Conservation (phyloP, 2,329 filamentous ascomycete species). For the Rhynchosporium graminicola region DNA sequence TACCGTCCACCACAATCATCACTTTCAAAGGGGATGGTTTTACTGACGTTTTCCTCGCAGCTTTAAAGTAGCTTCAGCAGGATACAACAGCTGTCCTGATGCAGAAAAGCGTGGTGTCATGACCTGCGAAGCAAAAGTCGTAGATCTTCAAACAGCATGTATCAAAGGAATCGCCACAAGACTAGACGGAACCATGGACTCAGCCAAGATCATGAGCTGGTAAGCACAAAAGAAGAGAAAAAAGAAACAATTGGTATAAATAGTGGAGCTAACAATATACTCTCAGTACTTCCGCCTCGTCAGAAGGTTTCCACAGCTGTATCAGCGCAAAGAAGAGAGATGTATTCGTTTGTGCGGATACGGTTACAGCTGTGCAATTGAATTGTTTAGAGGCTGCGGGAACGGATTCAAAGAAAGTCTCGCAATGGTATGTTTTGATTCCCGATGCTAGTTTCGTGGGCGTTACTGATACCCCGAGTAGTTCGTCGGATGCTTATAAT, state of each 20-base stretch:
- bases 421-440: conserved; percentile 7
- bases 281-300: background rate
- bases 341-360: background rate
- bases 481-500: background rate
- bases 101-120: background rate
- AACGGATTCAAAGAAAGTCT: conserved; percentile 5
- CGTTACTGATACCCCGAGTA: background rate
- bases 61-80: background rate
- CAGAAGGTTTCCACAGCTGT: background rate
- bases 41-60: background rate
- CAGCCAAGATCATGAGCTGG: background rate
- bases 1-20: background rate
- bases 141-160: background rate
- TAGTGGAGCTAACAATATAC: background rate
- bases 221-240: background rate
- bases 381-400: background rate
- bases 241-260: background rate
- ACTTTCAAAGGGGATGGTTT: background rate
- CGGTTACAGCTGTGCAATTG: background rate
- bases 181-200: background rate
- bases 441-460: background rate
- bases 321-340: background rate
- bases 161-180: conserved; percentile 1
- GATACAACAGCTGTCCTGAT: background rate
- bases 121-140: conserved; percentile 2